Base-by-base conservation (phyloP, 306 rosid species). In the Sechiopsis laciniata region DNA sequence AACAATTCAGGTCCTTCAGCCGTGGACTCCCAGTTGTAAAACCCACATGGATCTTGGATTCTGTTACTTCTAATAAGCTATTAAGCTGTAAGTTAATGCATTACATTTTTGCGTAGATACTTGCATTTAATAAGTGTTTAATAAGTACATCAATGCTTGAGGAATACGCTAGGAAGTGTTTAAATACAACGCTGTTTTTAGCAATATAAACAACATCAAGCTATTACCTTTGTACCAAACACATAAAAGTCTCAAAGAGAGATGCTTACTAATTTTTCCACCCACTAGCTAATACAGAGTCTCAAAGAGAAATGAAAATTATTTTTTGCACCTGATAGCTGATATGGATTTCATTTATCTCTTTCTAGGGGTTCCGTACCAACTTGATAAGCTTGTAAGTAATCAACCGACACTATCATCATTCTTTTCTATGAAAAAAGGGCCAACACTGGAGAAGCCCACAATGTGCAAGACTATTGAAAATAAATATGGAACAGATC, bases 1-100 rank as follows among this genome's bases (percentile, higher is more conserved):
- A 68, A 77, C 26, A 57, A 74, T 80, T 26, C 85, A 92, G 98
- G 84, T 83, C 90, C 78, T 93, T 93, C 83, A 93, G 97, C 37
- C 83, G 88, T 59, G 98, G 97, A 55, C 87, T 93, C 26, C 98
- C 98, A 0, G 88, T 93, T 22, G 97, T 93, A 66, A 93, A 90
- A 80, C 98, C 98, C 58, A 65, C 85, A 37, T 93, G 98, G 98
- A 79, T 93, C 78, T 85, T 90, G 74, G 96, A 93, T 75, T 93
- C 98, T 8, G 83, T 90, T 80, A 84, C 91, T 55, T 87, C 96
- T 40, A 84, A 84, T 75, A 87, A 83, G 73, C 97, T 90, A 58
- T 84, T 93, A 82, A 88, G 86, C 75, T 90, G 98, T 93, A 90
- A 83, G 96, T 77, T 74, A 55, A 68, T 58, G 74, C 22, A 50